A percentile compares a stretch with the other conserved stretches of the same genome.
Evolutionary conservation across 2,329 filamentous ascomycete genomes (phyloP).

Genomic region (Stagonosporopsis cucurbitacearum): DNA sequence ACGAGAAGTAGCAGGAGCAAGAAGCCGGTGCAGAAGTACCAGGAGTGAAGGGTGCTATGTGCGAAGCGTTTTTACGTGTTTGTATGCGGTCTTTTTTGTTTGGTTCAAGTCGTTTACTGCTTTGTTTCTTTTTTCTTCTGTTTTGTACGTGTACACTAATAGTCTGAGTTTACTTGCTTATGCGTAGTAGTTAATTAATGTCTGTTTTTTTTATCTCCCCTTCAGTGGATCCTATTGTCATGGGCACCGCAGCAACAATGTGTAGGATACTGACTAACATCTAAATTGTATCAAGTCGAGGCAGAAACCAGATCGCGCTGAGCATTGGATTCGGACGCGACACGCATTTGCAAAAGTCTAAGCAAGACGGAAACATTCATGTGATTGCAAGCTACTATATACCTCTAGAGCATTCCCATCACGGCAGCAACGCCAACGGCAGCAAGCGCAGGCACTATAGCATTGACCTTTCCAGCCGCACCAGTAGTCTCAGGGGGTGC

Average conservation of each 20-base stretch:
- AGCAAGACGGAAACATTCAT: not conserved
- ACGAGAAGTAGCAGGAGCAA: not conserved
- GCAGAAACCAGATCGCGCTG: too few relatives aligned
- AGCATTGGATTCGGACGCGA: too few relatives aligned
- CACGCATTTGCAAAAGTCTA: too few relatives aligned
- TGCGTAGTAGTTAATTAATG: too few relatives aligned
- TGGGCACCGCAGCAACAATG: too few relatives aligned
- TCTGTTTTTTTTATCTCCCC: too few relatives aligned
- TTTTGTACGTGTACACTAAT: too few relatives aligned
- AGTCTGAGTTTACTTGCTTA: too few relatives aligned
- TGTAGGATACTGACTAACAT: too few relatives aligned
- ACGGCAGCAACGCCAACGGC: conserved; percentile 4
- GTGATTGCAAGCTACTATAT: not conserved
- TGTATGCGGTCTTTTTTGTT: not conserved
- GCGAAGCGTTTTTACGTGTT: not conserved
- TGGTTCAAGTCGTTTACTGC: not conserved
- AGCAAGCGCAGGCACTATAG: conserved; percentile 2
- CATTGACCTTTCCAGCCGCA: conserved; percentile 1
- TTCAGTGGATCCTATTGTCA: too few relatives aligned
- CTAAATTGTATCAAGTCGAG: too few relatives aligned
- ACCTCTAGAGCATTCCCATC: conserved; percentile 2
- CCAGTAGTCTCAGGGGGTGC: conserved; percentile 4
- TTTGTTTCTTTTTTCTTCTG: too few relatives aligned
- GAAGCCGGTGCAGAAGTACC: not conserved
- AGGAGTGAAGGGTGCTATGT: not conserved